Evolutionary conservation across 768 basidiomycete genomes (phyloP), one percentile per base, ranked within the genome.

Genomic region (Lentinula edodes): DNA sequence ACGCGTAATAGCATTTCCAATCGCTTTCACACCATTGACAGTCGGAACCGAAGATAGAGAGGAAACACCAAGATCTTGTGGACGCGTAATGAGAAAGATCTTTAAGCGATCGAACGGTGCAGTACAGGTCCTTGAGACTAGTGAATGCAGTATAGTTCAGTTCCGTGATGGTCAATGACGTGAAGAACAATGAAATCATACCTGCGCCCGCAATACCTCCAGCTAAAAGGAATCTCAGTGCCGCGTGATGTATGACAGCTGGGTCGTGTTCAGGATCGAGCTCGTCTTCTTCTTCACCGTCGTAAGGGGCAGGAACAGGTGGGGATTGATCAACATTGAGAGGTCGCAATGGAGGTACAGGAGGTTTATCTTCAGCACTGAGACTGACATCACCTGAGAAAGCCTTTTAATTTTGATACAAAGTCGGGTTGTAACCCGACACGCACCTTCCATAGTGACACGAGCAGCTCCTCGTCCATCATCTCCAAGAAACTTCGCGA

Each of bases 31-130:
- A 12, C 89, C 86, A 52, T 78, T 71, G n/a, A 82, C 68, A 64
- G 76, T 71, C 55, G 80, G 75, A 67, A 75, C 76, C 9, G 77
- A 73, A 23, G 75, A 70, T 39, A 83, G 64, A 5, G 78, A 65
- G 18, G 83, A 68, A 12, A 85, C 87, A 20, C 85, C 84, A 28
- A 89, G 80, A 68, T 91, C 89, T 66, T 88, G 88, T 39, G 88
- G 79, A 61, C 92, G 82, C 28, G 97, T 98, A 64, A 98, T 98
- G 61, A 99, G 82, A 73, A 97, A 98, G 60, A 99, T 84, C 73
- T 96, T 99, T 55, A 99, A 79, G 58, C 97, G 87, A 76, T 99
- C 97, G 66, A 98, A 98, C 0, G 97, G 97, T 6, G 97, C 97
- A 0, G 97, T 99, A 62, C 93, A 95, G 50, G 95, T 91, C 66